Evolutionary conservation across 2,329 filamentous ascomycete species (phyloP), one percentile per base, ranked within the genome.

Genomic region (Lasiodiplodia theobromae): DNA sequence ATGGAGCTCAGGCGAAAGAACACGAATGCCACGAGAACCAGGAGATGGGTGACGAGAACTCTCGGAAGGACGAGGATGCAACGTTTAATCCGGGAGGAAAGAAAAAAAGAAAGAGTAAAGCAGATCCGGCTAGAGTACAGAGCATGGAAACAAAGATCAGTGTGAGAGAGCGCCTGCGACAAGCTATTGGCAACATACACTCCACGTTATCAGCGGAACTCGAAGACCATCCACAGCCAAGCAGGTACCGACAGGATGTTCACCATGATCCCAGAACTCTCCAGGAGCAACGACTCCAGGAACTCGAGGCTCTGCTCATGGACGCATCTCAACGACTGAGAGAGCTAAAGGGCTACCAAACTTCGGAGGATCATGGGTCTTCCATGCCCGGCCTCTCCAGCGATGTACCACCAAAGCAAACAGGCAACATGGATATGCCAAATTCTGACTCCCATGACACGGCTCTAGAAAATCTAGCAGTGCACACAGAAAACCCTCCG

Each of bases 161-260:
- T 8, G 60, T 64, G 11, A 64, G 31, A 21, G 44, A 64, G 21
- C 11, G 60, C 3, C 28, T 64, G n/a, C 44, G 47, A 8, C 47
- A 37, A 5, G 60, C 60, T 2, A 64, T 64, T 18, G 60, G 44
- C 23, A 53, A n/a, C 14, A 40, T 64, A 5, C 28, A 7, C 12
- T 52, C 44, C 28, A 64, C 11, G 4, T 10, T 64, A 2, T 37
- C 47, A 37, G 28, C 44, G 18, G 12, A 64, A 12, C n/a, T 64
- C 14, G 60, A 64, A 31, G 60, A 52, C 14, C 25, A 64, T 38
- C 4, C 28, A 3, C 12, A 25, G 28, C 44, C 60, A 38, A 52
- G 60, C 47, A 38, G 60, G 25, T 64, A 64, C 23, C 60, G 60
- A 64, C 60, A 40, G 16, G 44, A 64, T 16, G 47, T 11, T 11